Conservation (phyloP, 306 rosid genomes). For the Prunus mongolica region DNA sequence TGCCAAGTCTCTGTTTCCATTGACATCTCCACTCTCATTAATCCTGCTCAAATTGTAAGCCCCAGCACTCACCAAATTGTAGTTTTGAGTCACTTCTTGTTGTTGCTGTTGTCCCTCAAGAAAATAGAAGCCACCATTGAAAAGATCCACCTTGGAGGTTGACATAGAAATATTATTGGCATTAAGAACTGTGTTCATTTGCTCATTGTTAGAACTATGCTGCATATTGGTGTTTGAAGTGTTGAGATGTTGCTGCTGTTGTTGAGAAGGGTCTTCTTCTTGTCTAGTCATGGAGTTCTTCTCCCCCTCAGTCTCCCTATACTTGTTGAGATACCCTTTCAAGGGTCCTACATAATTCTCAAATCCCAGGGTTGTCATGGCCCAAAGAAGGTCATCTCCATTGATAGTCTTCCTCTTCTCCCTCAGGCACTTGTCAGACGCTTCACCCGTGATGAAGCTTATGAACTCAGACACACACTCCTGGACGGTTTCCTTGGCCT, state of each 20-base stretch:
- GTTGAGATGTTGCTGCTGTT: not conserved
- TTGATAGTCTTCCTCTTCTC: conserved; percentile 87
- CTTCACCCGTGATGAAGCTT: conserved; percentile 88
- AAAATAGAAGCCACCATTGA: conserved; percentile 44
- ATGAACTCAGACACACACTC: conserved; percentile 92
- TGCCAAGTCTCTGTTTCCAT: conserved; percentile 40
- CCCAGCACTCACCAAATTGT: conserved; percentile 7
- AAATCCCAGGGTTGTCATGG: conserved; percentile 82
- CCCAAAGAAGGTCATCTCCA: conserved; percentile 90
- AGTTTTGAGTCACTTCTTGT: not conserved
- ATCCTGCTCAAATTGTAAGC: conserved; percentile 18
- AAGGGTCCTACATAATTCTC: conserved; percentile 72
- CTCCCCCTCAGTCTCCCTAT: conserved; percentile 74
- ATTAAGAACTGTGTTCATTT: not conserved
- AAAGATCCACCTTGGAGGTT: conserved; percentile 27
- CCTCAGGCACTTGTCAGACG: conserved; percentile 81
- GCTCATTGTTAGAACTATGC: not conserved
- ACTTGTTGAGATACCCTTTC: conserved; percentile 63
- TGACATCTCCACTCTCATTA: conserved; percentile 34
- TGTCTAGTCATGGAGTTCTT: conserved; percentile 39
- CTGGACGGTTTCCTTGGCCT: conserved; percentile 80
- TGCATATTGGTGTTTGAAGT: not conserved
- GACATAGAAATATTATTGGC: conserved; percentile 1
- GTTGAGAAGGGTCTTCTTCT: conserved; percentile 40
- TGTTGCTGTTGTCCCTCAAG: conserved; percentile 28